A percentile compares a stretch with the other conserved stretches of the same genome.
These are phyloP conservation scores for Ceratocystis smalleyi DNA, from an alignment of 2,329 filamentous ascomycete species.

Conservation along the genomic window DNA sequence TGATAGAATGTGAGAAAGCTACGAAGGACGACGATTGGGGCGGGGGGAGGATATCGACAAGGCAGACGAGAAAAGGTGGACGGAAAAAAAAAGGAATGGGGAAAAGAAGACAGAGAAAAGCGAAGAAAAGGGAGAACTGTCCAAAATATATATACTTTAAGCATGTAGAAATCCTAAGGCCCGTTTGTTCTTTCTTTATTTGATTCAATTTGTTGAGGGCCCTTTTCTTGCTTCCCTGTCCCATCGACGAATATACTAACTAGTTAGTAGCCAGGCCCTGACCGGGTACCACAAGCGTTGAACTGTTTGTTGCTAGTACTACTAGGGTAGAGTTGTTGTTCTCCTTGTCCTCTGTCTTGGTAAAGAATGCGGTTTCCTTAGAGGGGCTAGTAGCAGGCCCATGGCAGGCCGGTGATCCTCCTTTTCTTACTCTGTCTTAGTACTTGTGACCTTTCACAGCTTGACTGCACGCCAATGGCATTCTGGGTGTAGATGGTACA, in stretches of 20 bases:
- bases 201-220: constrained; percentile 11
- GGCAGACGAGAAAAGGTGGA: constrained; percentile 9
- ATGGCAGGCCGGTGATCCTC: not conserved
- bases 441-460: constrained; percentile 7
- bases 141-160: constrained; percentile 8
- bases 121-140: constrained; percentile 15
- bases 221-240: constrained; percentile 2
- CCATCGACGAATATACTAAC: not conserved
- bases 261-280: not conserved
- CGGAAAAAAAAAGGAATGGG: constrained; percentile 14
- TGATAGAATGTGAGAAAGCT: constrained; percentile 1
- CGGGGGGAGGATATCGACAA: constrained; percentile 11
- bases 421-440: constrained; percentile 5
- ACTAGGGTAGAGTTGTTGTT: not conserved
- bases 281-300: not conserved
- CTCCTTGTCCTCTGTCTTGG: not conserved
- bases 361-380: not conserved
- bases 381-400: not conserved
- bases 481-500: no score
- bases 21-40: not conserved
- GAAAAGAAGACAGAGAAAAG: constrained; percentile 14
- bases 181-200: not conserved
- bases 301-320: no score
- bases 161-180: not conserved
- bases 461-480: no score